Evolutionary conservation across 2,329 filamentous ascomycete species (phyloP), one percentile per base, ranked within the genome.

Genomic region (Diaporthe vexans): DNA sequence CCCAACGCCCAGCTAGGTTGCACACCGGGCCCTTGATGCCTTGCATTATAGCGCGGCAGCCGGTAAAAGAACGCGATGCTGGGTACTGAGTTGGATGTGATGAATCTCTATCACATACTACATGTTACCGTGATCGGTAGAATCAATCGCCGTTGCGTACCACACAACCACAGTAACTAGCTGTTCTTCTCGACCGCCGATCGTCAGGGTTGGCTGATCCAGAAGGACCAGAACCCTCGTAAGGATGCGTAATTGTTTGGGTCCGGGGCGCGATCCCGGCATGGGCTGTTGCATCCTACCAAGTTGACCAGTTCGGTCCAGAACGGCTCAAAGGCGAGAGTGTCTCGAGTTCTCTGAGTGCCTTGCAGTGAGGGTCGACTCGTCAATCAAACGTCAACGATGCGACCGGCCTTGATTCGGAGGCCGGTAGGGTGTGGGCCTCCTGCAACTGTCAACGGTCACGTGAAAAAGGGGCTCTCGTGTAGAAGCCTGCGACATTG

Each of bases 41-140:
- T 51, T 35, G 48, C 29, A 5, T 24, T 51, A 17, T 17, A 15
- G 29, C 21, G 7, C 29, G 29, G 4, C 43, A 67, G 11, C 29
- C 46, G 29, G 59, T 40, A 4, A 48, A 15, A 43, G 43, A 29
- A 43, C 3, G 24, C 26, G 43, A 67, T 29, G 6, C 3, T 33
- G 43, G 43, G 43, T 35, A 6, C 10, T 67, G 46, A n/a, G 4
- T 9, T 29, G 24, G 43, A 11, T 67, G 61, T 51, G 61, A 67
- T 67, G 26, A 24, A 67, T 67, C 61, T 67, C 19, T 19, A 52
- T 67, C 61, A 67, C 61, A 67, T 51, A 3, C 19, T 11, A 67
- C 29, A 52, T 67, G 21, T 37, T 52, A 52, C 63, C 11, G 46
- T 67, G 63, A 67, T 26, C 19, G 46, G 7, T 52, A 35, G 43